phyloP scores from a whole-genome alignment of 768 basidiomycete genomes.

The Phallus indusiatus region DNA sequence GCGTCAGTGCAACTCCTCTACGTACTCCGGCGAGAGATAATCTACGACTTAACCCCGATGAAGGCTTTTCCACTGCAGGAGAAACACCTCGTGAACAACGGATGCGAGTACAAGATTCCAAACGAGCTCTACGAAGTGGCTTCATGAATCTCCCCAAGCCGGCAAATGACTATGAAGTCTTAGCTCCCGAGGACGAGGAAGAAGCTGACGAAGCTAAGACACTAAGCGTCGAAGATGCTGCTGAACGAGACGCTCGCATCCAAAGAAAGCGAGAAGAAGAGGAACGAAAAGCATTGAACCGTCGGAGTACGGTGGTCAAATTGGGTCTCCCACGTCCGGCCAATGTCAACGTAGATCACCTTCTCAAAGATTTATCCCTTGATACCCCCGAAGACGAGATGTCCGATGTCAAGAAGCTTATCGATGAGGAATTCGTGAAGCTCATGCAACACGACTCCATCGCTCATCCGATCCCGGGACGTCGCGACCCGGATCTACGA shows the following conservation, averaged over 20 bases:
- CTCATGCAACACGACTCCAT: slow-evolving; percentile 86
- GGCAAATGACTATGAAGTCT: slow-evolving; percentile 94
- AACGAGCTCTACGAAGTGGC: slow-evolving; percentile 68
- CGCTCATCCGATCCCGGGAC: slow-evolving; percentile 86
- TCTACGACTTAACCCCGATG: slow-evolving; percentile 76
- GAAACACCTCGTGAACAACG: slow-evolving; percentile 74
- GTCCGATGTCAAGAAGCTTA: slow-evolving; percentile 45
- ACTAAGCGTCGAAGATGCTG: slow-evolving; percentile 76
- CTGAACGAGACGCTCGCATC: slow-evolving; percentile 77
- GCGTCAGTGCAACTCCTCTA: slow-evolving; percentile 54
- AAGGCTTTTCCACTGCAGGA: slow-evolving; percentile 43
- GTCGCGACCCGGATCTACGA: slow-evolving; percentile 57
- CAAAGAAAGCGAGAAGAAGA: slow-evolving; percentile 63
- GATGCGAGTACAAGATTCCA: slow-evolving; percentile 49
- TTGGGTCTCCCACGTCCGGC: slow-evolving; percentile 77
- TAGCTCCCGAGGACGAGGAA: slow-evolving; percentile 82
- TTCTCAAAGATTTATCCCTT: slow-evolving; percentile 47
- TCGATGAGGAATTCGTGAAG: slow-evolving; percentile 69
- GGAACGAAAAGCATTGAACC: slow-evolving; percentile 67
- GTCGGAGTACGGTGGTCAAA: slow-evolving; percentile 76
- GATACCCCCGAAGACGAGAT: slow-evolving; percentile 33
- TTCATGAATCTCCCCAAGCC: slow-evolving; percentile 84
- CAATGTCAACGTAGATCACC: slow-evolving; percentile 59
- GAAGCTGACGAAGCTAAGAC: slow-evolving; percentile 27
- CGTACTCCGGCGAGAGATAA: slow-evolving; percentile 94